phyloP scores from a whole-genome alignment of 2,329 filamentous ascomycete genomes.

The Hypoxylon sp. region DNA sequence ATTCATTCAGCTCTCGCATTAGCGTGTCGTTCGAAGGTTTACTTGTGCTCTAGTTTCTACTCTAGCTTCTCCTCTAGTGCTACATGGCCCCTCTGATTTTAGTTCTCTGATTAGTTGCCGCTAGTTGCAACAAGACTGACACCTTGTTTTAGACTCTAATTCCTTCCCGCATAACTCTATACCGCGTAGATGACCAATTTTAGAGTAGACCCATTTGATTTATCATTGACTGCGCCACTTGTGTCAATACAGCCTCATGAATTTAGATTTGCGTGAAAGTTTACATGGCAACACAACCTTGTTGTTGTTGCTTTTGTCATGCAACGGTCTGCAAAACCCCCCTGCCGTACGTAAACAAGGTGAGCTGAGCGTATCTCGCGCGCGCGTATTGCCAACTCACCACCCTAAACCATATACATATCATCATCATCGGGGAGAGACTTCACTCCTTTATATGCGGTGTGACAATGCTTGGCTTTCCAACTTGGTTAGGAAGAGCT shows the following conservation, averaged over 20 bases:
- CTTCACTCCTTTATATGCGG: slow-evolving; percentile 26
- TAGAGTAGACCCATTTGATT: slow-evolving; percentile 2
- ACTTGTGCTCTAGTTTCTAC: slow-evolving; percentile 26
- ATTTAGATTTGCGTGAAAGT: slow-evolving; percentile 21
- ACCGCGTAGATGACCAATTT: background rate
- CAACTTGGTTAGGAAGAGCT: slow-evolving; percentile 21
- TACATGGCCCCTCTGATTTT: slow-evolving; percentile 6
- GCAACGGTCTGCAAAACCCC: slow-evolving; percentile 11
- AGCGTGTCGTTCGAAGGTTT: slow-evolving; percentile 28
- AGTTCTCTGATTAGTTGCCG: slow-evolving; percentile 21
- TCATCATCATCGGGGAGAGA: background rate
- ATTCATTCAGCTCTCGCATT: slow-evolving; percentile 33
- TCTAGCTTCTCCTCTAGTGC: slow-evolving; percentile 29
- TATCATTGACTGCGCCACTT: background rate
- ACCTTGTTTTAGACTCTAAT: slow-evolving; percentile 44
- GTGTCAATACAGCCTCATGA: slow-evolving; percentile 25
- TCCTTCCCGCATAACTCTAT: slow-evolving; percentile 33
- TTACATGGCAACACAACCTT: slow-evolving; percentile 22
- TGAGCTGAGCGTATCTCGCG: slow-evolving; percentile 16
- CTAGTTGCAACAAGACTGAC: slow-evolving; percentile 41
- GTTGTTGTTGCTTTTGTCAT: slow-evolving; percentile 3
- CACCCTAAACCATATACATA: background rate
- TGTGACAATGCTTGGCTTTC: slow-evolving; percentile 28
- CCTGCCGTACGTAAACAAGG: slow-evolving; percentile 6
- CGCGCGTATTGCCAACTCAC: slow-evolving; percentile 12